Percentiles rank a stretch among this genome's conserved stretches.
Evolutionary conservation across 2,329 filamentous ascomycete genomes (phyloP).

Genomic region (Pleurostoma richardsiae): DNA sequence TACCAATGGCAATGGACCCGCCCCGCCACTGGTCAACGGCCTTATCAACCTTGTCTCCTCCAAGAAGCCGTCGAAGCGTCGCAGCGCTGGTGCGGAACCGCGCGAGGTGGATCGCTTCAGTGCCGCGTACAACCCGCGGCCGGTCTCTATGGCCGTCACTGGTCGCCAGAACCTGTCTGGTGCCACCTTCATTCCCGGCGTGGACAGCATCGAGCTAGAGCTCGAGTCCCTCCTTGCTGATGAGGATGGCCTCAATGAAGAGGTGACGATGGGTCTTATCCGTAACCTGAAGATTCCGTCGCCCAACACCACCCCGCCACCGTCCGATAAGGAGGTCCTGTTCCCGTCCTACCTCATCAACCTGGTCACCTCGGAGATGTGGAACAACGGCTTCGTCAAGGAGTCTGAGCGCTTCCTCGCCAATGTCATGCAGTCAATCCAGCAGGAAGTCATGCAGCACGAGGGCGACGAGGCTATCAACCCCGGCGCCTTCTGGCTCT

Average conservation of each 20-base stretch:
- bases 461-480: conserved; percentile 97
- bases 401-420: conserved; percentile 98
- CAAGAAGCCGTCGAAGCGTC: conserved; percentile 85
- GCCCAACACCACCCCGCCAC: conserved; percentile 79
- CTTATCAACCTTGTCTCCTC: conserved; percentile 95
- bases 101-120: conserved; percentile 88
- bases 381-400: conserved; percentile 99
- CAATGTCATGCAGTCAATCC: conserved; percentile 99
- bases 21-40: conserved; percentile 58
- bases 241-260: conserved; percentile 92
- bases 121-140: conserved; percentile 86
- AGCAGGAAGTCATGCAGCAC: conserved; percentile 98
- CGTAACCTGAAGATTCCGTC: conserved; percentile 94
- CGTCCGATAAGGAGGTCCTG: conserved; percentile 95
- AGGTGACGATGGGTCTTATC: conserved; percentile 94
- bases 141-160: conserved; percentile 90
- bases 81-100: conserved; percentile 83
- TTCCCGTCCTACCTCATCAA: conserved; percentile 99
- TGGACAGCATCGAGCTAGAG: conserved; percentile 92
- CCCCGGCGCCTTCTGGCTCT: conserved; percentile 96
- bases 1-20: conserved; percentile 53
- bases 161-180: conserved; percentile 64
- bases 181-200: conserved; percentile 71
- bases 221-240: conserved; percentile 90
- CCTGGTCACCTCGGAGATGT: conserved; percentile 98